These are phyloP conservation scores for Diutina pseudorugosa DNA, from an alignment of 1,139 yeast species.

Conservation along the genomic window DNA sequence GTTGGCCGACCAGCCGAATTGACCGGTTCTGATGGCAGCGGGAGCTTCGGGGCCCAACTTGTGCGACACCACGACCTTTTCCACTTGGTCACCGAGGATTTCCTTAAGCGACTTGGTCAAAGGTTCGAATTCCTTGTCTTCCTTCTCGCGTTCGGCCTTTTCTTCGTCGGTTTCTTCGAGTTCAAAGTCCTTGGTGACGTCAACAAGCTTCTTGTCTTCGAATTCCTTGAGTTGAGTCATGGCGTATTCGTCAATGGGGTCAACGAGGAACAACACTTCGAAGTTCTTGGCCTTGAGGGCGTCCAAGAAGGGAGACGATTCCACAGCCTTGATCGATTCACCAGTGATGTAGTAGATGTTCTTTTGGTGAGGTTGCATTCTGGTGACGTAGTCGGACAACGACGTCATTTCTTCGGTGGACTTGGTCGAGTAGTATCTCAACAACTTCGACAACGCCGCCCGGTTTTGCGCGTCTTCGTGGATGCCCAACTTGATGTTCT, in stretches of 20 bases:
- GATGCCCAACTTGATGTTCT: constrained; percentile 97
- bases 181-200: constrained; percentile 98
- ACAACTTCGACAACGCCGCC: constrained; percentile 84
- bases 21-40: constrained; percentile 99
- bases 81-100: constrained; percentile 95
- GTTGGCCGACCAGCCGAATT: constrained; percentile 99
- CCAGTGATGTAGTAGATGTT: constrained; percentile 98
- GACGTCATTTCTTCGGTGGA: constrained; percentile 91
- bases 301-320: constrained; percentile 98
- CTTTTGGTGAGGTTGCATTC: constrained; percentile 99
- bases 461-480: constrained; percentile 99
- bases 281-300: constrained; percentile 97
- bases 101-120: constrained; percentile 95
- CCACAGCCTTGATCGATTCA: constrained; percentile 95
- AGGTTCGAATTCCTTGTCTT: constrained; percentile 82
- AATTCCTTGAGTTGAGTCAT: constrained; percentile 98
- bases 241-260: constrained; percentile 99
- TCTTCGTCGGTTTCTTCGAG: constrained; percentile 98
- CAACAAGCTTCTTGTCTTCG: constrained; percentile 98
- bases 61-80: constrained; percentile 97
- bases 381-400: constrained; percentile 90
- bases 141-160: constrained; percentile 87
- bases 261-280: constrained; percentile 95
- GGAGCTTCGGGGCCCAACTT: constrained; percentile 93
- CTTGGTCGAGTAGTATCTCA: constrained; percentile 96